Percentiles rank a stretch among this genome's conserved stretches.
These are phyloP conservation scores for Pulveroboletus sp. DNA, from an alignment of 768 basidiomycete genomes.

Conservation along the genomic window DNA sequence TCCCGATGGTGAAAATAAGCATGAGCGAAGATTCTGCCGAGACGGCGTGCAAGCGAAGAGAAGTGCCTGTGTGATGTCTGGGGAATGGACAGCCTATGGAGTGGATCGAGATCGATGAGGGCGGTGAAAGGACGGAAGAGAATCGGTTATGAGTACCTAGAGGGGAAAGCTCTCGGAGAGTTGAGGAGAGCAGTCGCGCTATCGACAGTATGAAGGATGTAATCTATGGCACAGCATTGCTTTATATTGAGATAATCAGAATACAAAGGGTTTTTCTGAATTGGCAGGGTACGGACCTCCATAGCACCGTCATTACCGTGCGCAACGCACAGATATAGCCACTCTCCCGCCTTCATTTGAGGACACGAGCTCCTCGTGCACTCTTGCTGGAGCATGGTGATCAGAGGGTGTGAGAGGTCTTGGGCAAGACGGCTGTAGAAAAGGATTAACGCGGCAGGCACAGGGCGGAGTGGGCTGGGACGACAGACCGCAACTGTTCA, in stretches of 20 bases:
- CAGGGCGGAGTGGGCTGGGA: background rate
- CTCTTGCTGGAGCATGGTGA: conserved; percentile 80
- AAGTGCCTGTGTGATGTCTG: conserved; percentile 82
- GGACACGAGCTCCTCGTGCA: conserved; percentile 86
- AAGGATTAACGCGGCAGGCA: background rate
- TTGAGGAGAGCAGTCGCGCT: conserved; percentile 90
- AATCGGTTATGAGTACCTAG: conserved; percentile 50
- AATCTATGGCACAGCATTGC: conserved; percentile 98
- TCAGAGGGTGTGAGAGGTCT: conserved; percentile 81
- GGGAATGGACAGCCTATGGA: conserved; percentile 71
- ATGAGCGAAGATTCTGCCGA: conserved; percentile 94
- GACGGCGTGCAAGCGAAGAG: conserved; percentile 80
- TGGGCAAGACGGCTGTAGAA: conserved; percentile 72
- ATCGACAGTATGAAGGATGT: conserved; percentile 89
- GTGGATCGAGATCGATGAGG: conserved; percentile 11
- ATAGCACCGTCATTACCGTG: conserved; percentile 85
- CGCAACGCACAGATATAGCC: conserved; percentile 94
- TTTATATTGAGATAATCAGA: conserved; percentile 29
- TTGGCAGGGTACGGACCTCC: conserved; percentile 52
- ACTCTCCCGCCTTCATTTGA: conserved; percentile 99
- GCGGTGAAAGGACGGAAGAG: conserved; percentile 20
- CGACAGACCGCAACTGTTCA: conserved; percentile 50
- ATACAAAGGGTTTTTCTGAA: conserved; percentile 5
- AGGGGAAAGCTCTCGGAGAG: conserved; percentile 88
- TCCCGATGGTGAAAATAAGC: conserved; percentile 95